These are phyloP conservation scores for Symbiotaphrina buchneri DNA, from an alignment of 495 filamentous ascomycete genomes.

Conservation along the genomic window DNA sequence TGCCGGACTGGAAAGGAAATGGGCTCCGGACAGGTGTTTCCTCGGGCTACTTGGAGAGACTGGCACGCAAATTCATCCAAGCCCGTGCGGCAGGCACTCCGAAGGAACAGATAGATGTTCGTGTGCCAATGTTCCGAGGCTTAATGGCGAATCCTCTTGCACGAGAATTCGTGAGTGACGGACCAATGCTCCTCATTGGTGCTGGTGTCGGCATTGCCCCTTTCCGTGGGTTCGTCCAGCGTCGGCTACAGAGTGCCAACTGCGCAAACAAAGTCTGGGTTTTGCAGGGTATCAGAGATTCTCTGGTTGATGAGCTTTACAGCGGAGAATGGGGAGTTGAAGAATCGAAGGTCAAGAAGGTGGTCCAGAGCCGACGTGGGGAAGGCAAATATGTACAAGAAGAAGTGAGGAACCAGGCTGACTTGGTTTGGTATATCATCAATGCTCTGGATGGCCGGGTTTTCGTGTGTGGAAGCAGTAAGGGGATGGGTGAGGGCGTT, in stretches of 20 bases:
- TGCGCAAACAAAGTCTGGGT: slow-evolving; percentile 99
- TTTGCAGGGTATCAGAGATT: slow-evolving; percentile 87
- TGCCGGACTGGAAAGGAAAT: slow-evolving; percentile 44
- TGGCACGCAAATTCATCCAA: slow-evolving; percentile 44
- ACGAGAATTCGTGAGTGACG: slow-evolving; percentile 69
- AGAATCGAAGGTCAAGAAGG: slow-evolving; percentile 77
- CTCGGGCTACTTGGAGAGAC: slow-evolving; percentile 34
- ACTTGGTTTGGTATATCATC: slow-evolving; percentile 91
- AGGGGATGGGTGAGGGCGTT: slow-evolving; percentile 96
- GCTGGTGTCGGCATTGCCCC: slow-evolving; percentile 93
- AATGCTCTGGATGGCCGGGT: slow-evolving; percentile 82
- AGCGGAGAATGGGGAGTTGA: slow-evolving; percentile 90
- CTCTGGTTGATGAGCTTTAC: slow-evolving; percentile 83
- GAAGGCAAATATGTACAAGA: slow-evolving; percentile 71
- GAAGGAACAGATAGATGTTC: slow-evolving; percentile 29
- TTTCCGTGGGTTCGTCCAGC: slow-evolving; percentile 92
- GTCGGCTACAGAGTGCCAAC: slow-evolving; percentile 82
- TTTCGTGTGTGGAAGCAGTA: slow-evolving; percentile 84
- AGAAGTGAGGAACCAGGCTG: slow-evolving; percentile 66
- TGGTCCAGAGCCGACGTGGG: slow-evolving; percentile 68
- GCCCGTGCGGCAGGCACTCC: slow-evolving; percentile 32
- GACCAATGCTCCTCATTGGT: slow-evolving; percentile 92
- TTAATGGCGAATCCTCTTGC: slow-evolving; percentile 96
- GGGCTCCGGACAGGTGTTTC: slow-evolving; percentile 16
- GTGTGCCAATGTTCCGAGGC: slow-evolving; percentile 91